Evolutionary conservation across 306 rosid genomes (phyloP).

Genomic region (Corylus americana): DNA sequence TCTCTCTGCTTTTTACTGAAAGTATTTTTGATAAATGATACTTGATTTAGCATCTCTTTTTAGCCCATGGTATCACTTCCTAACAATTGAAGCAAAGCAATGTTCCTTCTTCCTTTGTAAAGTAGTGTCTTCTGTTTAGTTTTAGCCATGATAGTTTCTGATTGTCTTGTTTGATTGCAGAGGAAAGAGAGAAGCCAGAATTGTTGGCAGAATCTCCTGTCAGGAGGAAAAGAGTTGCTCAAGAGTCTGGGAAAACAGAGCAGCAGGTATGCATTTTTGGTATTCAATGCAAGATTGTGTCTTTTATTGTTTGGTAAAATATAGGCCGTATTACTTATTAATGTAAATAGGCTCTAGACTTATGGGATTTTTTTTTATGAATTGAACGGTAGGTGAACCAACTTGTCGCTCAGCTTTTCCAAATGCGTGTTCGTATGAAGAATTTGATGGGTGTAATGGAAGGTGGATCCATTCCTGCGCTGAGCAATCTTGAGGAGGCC

Average conservation of each 20-base stretch:
- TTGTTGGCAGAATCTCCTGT: conserved; percentile 85
- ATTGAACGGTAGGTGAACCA: conserved; percentile 70
- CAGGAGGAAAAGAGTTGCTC: conserved; percentile 89
- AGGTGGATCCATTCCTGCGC: conserved; percentile 81
- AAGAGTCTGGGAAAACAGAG: conserved; percentile 93
- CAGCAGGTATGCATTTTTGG: conserved; percentile 63
- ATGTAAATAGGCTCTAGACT: background rate
- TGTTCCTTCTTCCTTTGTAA: background rate
- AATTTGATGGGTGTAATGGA: conserved; percentile 91
- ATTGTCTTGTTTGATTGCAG: conserved; percentile 49
- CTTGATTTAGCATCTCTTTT: conserved; percentile 16
- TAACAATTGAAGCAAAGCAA: conserved; percentile 2
- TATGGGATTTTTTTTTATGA: conserved; percentile 15
- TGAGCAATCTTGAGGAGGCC: conserved; percentile 85
- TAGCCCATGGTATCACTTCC: background rate
- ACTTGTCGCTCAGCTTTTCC: conserved; percentile 89
- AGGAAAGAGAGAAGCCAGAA: conserved; percentile 96
- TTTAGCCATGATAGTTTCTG: conserved; percentile 5
- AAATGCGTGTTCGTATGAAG: conserved; percentile 96
- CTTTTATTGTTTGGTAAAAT: background rate
- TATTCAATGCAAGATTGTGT: conserved; percentile 19
- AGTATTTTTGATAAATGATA: conserved; percentile 9
- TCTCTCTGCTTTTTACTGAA: conserved; percentile 22
- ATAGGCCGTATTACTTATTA: background rate
- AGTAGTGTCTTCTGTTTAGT: background rate